A percentile compares a stretch with the other conserved stretches of the same genome.
Conservation (phyloP, 495 filamentous ascomycete species). For the Xanthoparmelia taractica region DNA sequence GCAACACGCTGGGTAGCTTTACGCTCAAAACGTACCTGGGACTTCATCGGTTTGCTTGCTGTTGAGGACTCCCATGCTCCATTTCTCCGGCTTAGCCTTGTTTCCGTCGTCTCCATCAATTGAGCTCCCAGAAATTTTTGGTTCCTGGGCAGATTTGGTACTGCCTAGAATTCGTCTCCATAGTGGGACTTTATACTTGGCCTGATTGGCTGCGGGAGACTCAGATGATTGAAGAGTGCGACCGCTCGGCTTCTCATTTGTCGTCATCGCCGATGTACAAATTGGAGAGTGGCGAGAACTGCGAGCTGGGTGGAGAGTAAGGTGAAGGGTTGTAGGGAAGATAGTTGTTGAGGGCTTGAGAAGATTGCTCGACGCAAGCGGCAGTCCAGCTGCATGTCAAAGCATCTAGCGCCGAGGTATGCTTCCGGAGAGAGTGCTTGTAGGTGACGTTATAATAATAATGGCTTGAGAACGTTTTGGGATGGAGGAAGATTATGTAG, state of each 20-base stretch:
- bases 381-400: conserved; percentile 1
- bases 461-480: not conserved
- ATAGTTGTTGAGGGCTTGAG: not conserved
- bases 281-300: not conserved
- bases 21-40: conserved; percentile 55
- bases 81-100: conserved; percentile 37
- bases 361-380: not conserved
- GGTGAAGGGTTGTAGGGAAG: not conserved
- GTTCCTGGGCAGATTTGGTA: not conserved
- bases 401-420: not conserved
- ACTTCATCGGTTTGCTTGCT: conserved; percentile 82
- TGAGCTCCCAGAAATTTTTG: conserved; percentile 10
- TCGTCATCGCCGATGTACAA: not conserved
- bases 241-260: not conserved
- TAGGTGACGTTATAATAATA: not conserved
- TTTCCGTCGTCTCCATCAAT: conserved; percentile 17
- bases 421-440: not conserved
- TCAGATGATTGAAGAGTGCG: not conserved
- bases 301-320: not conserved
- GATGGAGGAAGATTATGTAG: not conserved
- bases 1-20: not conserved
- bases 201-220: not conserved
- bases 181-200: not conserved
- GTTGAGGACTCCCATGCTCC: conserved; percentile 78
- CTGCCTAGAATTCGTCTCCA: conserved; percentile 16